phyloP scores from a whole-genome alignment of 148 eudicot genomes.

The Chenopodium berlandieri region DNA sequence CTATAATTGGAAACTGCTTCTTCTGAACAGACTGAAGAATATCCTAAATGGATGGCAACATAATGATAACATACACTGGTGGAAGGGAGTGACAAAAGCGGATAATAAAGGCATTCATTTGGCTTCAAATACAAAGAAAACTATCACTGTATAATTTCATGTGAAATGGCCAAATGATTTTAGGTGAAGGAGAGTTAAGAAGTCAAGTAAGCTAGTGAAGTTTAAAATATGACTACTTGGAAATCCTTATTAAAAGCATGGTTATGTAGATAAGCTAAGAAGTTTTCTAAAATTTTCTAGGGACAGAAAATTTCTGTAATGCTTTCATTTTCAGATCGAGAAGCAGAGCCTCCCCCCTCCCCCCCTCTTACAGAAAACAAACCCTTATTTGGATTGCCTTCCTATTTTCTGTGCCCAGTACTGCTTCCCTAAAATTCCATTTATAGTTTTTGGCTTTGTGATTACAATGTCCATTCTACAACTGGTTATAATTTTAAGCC shows the following conservation, averaged over 20 bases:
- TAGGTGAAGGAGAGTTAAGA: background rate
- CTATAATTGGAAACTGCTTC: background rate
- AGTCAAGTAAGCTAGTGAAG: background rate
- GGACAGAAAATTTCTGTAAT: background rate
- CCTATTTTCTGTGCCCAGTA: background rate
- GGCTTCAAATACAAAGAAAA: background rate
- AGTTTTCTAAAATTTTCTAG: background rate
- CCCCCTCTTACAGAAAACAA: background rate
- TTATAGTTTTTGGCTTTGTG: background rate
- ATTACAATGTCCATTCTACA: background rate
- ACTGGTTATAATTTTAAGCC: background rate
- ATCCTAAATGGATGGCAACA: background rate
- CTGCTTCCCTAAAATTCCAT: background rate
- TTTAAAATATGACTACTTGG: background rate
- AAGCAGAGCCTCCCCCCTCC: background rate
- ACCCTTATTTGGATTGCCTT: background rate
- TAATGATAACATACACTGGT: background rate
- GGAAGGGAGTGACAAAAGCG: background rate
- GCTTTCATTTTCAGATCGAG: background rate
- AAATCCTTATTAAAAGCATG: too few relatives aligned
- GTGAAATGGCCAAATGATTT: background rate
- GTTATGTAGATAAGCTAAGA: background rate
- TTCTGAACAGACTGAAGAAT: background rate
- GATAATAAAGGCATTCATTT: background rate
- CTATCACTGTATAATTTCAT: background rate